A percentile compares a stretch with the other conserved stretches of the same genome.
phyloP scores from a whole-genome alignment of 805 yeast genomes.

The Candida tallmaniae region DNA sequence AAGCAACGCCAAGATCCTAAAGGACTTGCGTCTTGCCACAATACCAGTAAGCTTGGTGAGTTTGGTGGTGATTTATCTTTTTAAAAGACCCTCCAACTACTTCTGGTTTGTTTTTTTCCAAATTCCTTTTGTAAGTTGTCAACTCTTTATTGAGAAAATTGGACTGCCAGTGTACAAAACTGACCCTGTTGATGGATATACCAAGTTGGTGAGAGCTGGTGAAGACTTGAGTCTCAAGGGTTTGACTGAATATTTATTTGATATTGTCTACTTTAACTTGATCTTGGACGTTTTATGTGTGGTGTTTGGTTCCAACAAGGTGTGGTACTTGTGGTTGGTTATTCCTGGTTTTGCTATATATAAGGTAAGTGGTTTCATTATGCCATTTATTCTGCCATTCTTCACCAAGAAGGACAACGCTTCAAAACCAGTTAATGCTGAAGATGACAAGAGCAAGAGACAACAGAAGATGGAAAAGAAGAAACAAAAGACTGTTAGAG shows the following conservation, averaged over 20 bases:
- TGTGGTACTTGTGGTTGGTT: constrained; percentile 52
- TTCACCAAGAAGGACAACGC: constrained; percentile 3
- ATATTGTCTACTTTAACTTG: constrained; percentile 63
- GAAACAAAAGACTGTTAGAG: constrained; percentile 4
- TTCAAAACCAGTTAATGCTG: constrained; percentile 1
- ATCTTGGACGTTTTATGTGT: constrained; percentile 50
- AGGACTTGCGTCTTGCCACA: constrained; percentile 33
- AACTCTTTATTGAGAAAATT: constrained; percentile 51
- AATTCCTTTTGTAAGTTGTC: constrained; percentile 35
- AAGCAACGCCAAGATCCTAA: constrained; percentile 33
- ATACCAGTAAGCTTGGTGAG: constrained; percentile 30
- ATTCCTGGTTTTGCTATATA: constrained; percentile 52
- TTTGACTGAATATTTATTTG: constrained; percentile 69
- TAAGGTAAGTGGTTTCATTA: constrained; percentile 40
- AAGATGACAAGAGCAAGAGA: constrained; percentile 13
- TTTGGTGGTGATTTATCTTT: constrained; percentile 30
- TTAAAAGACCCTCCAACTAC: constrained; percentile 44
- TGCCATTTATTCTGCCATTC: constrained; percentile 6
- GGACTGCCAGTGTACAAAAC: constrained; percentile 53
- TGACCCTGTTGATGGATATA: constrained; percentile 22
- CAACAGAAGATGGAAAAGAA: constrained; percentile 15
- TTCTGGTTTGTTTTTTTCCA: constrained; percentile 35
- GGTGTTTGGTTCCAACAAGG: constrained; percentile 50
- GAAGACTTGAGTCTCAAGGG: constrained; percentile 60
- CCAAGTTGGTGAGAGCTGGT: constrained; percentile 48